Base-by-base conservation (phyloP, 2,329 filamentous ascomycete species). In the Ceratocystis eucalypticola region DNA sequence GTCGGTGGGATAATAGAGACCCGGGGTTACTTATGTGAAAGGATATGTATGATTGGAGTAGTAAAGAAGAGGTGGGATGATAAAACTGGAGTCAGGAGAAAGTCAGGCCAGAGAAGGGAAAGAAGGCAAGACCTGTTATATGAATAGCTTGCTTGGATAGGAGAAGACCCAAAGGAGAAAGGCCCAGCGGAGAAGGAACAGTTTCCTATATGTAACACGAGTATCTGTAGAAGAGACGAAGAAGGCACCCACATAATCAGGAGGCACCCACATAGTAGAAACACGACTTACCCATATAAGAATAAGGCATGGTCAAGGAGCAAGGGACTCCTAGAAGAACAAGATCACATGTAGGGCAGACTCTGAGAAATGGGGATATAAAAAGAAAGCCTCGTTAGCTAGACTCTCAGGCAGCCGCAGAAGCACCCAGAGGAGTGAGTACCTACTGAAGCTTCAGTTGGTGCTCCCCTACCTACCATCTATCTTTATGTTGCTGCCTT, bases 401-500 rank as follows among this genome's bases (percentile, higher is more conserved):
- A 50, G n/a, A 8, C 22, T 22, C n/a, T 50, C 48, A 59, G 28
- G 55, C 55, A 59, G 55, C 55, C 30, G 28, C 33, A n/a, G 15
- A 59, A 59, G 5, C 28, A 59, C 2, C 25, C 20, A 15, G 25
- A 53, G 6, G 6, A 7, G 8, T 53, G 48, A 53, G 33, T 3
- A 12, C 33, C 33, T 25, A 4, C 5, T 5, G 20, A 10, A 53
- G 20, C 48, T 28, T 5, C 22, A 28, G 20, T 53, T 41, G 28
- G 55, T 20, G 12, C 20, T 55, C 55, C 28, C 25, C 30, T 10
- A 15, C 25, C 30, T 10, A 15, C 28, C 55, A 20, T 59, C 28
- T 10, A 28, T 30, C 55, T 10, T 59, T 59, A 59, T 59, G 33
- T 12, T 59, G 55, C 28, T 59, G 55, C 55, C 55, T 59, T 59